phyloP scores from a whole-genome alignment of 2,329 filamentous ascomycete species.

The Calonectria ilicicola region DNA sequence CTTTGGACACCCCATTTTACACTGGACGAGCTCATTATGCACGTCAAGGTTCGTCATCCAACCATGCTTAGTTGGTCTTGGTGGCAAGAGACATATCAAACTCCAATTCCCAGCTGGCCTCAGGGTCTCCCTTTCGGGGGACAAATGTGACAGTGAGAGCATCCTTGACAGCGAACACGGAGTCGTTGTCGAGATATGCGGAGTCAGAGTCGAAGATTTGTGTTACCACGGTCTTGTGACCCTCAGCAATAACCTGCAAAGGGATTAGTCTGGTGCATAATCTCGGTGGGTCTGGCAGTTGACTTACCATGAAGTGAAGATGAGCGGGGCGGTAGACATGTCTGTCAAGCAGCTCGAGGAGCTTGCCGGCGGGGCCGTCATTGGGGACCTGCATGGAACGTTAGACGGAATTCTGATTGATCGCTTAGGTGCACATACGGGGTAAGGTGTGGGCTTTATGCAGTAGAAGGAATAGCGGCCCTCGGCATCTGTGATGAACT shows the following conservation, averaged over 20 bases:
- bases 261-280: no score
- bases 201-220: constrained; percentile 65
- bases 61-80: not conserved
- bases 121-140: constrained; percentile 35
- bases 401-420: not conserved
- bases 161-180: constrained; percentile 39
- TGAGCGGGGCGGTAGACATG: constrained; percentile 70
- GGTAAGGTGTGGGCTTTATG: constrained; percentile 69
- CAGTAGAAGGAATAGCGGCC: constrained; percentile 74
- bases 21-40: not conserved
- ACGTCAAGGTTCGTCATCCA: not conserved
- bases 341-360: constrained; percentile 66
- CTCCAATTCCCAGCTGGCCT: constrained; percentile 35
- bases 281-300: fast-evolving
- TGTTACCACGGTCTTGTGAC: constrained; percentile 75
- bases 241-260: constrained; percentile 58
- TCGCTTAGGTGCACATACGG: constrained; percentile 44
- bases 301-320: constrained; percentile 67
- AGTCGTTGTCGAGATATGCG: constrained; percentile 35
- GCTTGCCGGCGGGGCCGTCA: constrained; percentile 65
- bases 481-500: constrained; percentile 74
- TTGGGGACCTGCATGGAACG: constrained; percentile 46
- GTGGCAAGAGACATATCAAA: constrained; percentile 27
- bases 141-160: constrained; percentile 34
- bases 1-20: not conserved